These are phyloP conservation scores for Clavispora phyllophila DNA, from an alignment of 805 yeast genomes.

Conservation along the genomic window DNA sequence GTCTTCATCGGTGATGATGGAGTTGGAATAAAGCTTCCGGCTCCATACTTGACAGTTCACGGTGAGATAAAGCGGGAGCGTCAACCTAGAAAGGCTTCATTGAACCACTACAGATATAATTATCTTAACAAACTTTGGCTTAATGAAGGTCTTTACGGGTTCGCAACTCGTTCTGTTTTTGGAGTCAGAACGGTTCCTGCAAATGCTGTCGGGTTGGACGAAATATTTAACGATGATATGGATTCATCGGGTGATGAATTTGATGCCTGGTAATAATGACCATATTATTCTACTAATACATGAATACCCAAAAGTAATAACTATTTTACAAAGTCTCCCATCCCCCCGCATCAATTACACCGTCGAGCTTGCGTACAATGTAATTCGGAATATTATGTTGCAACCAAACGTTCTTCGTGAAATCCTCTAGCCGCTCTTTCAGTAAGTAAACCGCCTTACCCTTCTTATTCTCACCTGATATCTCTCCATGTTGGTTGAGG, in stretches of 20 bases:
- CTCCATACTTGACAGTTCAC: slow-evolving; percentile 70
- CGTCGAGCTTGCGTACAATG: slow-evolving; percentile 76
- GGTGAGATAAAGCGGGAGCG: slow-evolving; percentile 66
- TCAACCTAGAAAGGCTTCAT: slow-evolving; percentile 51
- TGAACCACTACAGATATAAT: slow-evolving; percentile 49
- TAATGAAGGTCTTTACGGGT: slow-evolving; percentile 51
- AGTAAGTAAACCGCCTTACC: slow-evolving; percentile 69
- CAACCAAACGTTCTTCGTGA: slow-evolving; percentile 67
- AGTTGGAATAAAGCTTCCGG: slow-evolving; percentile 38
- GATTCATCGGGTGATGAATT: slow-evolving; percentile 3
- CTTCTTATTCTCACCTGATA: slow-evolving; percentile 66
- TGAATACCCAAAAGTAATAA: background rate
- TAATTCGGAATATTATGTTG: slow-evolving; percentile 72
- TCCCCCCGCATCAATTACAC: slow-evolving; percentile 82
- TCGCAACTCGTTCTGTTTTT: slow-evolving; percentile 31
- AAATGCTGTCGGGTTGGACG: slow-evolving; percentile 6
- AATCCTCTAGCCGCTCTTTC: slow-evolving; percentile 55
- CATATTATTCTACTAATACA: background rate
- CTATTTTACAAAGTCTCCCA: slow-evolving; percentile 72
- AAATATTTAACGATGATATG: slow-evolving; percentile 5
- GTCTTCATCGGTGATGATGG: slow-evolving; percentile 22
- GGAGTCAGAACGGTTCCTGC: slow-evolving; percentile 14
- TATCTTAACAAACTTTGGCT: slow-evolving; percentile 59
- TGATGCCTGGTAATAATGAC: background rate
- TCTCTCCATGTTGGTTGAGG: slow-evolving; percentile 80